phyloP scores from a whole-genome alignment of 2,329 filamentous ascomycete genomes.

The Hymenoscyphus albidus region DNA sequence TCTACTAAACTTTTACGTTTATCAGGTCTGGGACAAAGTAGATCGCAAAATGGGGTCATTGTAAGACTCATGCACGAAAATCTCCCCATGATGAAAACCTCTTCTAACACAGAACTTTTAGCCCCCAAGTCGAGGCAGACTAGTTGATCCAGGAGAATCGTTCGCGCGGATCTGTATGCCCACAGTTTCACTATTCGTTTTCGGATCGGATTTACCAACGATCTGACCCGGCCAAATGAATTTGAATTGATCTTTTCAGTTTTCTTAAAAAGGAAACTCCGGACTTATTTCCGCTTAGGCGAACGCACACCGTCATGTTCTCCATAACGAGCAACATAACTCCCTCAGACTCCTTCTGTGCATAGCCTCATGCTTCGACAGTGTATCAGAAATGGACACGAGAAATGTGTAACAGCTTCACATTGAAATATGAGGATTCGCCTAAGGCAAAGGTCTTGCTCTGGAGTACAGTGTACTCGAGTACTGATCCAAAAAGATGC shows the following conservation, averaged over 20 bases:
- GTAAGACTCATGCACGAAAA: not conserved
- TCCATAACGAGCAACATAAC: not conserved
- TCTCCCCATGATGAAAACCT: not conserved
- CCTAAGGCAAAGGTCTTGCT: not conserved
- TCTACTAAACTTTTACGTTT: no score
- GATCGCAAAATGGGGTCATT: not conserved
- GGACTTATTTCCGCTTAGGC: not conserved
- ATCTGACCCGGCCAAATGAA: no score
- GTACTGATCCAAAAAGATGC: not conserved
- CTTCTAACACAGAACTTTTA: not conserved
- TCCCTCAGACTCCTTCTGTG: not conserved
- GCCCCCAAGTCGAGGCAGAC: not conserved
- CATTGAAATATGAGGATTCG: not conserved
- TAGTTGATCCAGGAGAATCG: not conserved
- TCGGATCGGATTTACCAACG: not conserved
- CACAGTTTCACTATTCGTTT: not conserved
- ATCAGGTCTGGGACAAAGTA: not conserved
- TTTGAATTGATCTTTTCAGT: not conserved
- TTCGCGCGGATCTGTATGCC: not conserved
- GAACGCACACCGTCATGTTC: not conserved
- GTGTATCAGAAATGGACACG: slow-evolving; percentile 3
- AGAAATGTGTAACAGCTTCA: slow-evolving; percentile 3
- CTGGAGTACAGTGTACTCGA: no score
- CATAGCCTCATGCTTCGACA: not conserved
- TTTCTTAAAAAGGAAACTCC: not conserved